Conservation (phyloP, 2,329 filamentous ascomycete species). For the Metarhizium robertsii region DNA sequence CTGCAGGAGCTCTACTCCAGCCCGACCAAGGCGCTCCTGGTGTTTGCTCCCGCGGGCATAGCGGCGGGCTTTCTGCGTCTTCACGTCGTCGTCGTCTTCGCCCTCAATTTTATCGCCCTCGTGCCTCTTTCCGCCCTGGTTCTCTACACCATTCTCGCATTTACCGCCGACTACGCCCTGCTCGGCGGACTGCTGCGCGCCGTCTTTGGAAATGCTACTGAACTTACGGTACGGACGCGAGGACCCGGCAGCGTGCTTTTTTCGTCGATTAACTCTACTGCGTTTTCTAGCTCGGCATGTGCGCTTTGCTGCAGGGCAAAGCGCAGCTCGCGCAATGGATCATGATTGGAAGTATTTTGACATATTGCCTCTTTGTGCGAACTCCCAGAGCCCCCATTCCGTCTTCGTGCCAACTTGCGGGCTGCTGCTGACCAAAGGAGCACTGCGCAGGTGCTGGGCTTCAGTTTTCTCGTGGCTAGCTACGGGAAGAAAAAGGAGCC, state of each 20-base stretch:
- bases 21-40: slow-evolving; percentile 7
- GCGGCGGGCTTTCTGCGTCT: slow-evolving; percentile 1
- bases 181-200: slow-evolving; percentile 8
- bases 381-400: background rate
- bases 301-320: background rate
- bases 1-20: slow-evolving; percentile 7
- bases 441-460: slow-evolving; percentile 6
- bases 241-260: background rate
- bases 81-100: slow-evolving; percentile 1
- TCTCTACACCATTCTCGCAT: slow-evolving; percentile 6
- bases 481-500: slow-evolving; percentile 9
- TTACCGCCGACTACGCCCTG: slow-evolving; percentile 4
- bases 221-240: slow-evolving; percentile 5
- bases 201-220: slow-evolving; percentile 7
- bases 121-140: slow-evolving; percentile 8
- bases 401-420: background rate
- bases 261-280: too few species aligned
- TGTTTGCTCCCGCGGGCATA: slow-evolving; percentile 5
- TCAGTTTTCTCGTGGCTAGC: slow-evolving; percentile 10
- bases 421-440: background rate
- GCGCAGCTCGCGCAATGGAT: slow-evolving; percentile 5
- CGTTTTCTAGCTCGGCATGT: slow-evolving; percentile 1
- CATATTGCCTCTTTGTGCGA: slow-evolving; percentile 5
- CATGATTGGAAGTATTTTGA: slow-evolving; percentile 10
- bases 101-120: slow-evolving; percentile 7